Evolutionary conservation across 2,329 filamentous ascomycete genomes (phyloP).

Genomic region (Colletotrichum sp.): DNA sequence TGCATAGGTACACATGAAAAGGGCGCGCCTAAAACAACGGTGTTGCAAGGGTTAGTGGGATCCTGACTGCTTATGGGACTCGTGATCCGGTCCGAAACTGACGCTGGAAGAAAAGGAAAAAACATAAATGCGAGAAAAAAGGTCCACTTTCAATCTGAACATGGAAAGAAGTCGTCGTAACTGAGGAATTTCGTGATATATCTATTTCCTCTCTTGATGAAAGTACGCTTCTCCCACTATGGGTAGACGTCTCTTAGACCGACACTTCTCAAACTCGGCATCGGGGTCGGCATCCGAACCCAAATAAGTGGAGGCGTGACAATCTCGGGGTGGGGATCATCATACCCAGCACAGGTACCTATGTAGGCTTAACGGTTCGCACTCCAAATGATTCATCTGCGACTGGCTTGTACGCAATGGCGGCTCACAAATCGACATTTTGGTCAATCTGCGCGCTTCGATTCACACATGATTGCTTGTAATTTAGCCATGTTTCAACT

Average conservation of each 20-base stretch:
- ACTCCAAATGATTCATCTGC: neutral
- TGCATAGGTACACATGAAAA: neutral
- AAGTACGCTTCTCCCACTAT: neutral
- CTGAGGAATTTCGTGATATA: neutral
- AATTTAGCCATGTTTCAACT: neutral
- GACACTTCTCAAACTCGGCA: neutral
- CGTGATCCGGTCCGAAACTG: neutral
- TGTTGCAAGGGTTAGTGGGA: neutral
- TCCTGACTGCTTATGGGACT: neutral
- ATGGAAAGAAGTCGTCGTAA: neutral
- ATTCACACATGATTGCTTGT: neutral
- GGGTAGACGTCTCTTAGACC: neutral
- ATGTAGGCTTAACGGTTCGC: neutral
- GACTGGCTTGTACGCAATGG: neutral
- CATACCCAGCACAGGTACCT: neutral
- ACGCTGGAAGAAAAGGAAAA: neutral
- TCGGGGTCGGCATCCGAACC: neutral
- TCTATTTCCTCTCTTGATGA: neutral
- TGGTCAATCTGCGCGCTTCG: accelerated
- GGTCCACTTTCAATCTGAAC: neutral
- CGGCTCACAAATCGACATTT: neutral
- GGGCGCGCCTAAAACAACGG: neutral
- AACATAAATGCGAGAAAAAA: neutral
- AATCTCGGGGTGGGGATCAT: neutral
- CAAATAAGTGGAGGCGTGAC: neutral